Evolutionary conservation across 371 early-diverging fungal species (phyloP).

Genomic region (Mortierella sp.): DNA sequence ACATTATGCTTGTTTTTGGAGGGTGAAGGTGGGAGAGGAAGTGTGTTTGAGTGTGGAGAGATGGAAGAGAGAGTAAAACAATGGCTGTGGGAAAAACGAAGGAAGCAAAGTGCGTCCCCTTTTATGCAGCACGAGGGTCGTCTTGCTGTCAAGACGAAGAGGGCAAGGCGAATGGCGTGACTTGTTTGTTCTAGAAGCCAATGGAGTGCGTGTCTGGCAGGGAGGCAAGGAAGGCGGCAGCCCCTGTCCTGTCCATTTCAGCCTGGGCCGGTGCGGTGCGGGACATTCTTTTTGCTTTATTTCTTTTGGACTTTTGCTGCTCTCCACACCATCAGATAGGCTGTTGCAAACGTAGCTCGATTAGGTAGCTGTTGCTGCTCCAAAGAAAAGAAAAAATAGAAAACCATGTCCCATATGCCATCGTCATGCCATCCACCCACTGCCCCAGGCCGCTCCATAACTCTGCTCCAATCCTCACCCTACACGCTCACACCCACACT

Average conservation of each 20-base stretch:
- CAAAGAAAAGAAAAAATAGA: not conserved
- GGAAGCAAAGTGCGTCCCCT: not conserved
- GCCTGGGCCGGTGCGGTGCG: conserved; percentile 5
- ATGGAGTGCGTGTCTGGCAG: too few relatives aligned
- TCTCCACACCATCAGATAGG: not conserved
- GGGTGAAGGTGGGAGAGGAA: not conserved
- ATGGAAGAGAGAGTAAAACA: not conserved
- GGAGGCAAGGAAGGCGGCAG: too few relatives aligned
- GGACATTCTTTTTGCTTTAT: not conserved
- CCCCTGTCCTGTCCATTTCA: not conserved
- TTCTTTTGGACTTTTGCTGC: conserved; percentile 8
- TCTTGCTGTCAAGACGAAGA: not conserved
- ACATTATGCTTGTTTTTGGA: conserved; percentile 10
- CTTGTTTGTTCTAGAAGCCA: not conserved
- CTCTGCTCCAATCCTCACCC: not conserved
- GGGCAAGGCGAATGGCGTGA: not conserved
- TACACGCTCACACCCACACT: not conserved
- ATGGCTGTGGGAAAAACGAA: not conserved
- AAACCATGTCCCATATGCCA: not conserved
- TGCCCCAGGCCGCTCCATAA: not conserved
- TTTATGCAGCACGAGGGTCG: not conserved
- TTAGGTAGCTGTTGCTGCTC: not conserved
- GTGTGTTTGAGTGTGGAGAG: not conserved
- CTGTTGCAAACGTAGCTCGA: not conserved
- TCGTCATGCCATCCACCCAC: not conserved